Conservation (phyloP, 345 rosid genomes). For the thale cress (Arabidopsis thaliana) region TAIR10.1 NC_003076.8:6432001-6432500, state of each 20-base stretch:
- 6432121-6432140: slow-evolving; percentile 55
- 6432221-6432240: slow-evolving; percentile 59
- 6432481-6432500: not conserved
- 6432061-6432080: slow-evolving; percentile 85
- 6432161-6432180: slow-evolving; percentile 53
- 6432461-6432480: slow-evolving; percentile 15
- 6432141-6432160: slow-evolving; percentile 56
- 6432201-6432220: slow-evolving; percentile 39
- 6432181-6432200: slow-evolving; percentile 43
- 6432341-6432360: slow-evolving; percentile 98
- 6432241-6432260: slow-evolving; percentile 68
- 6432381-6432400: slow-evolving; percentile 64
- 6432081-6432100: slow-evolving; percentile 86
- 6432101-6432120: slow-evolving; percentile 84
- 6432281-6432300: slow-evolving; percentile 69
- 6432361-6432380: slow-evolving; percentile 93
- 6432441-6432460: slow-evolving; percentile 27
- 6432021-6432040: not conserved
- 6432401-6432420: slow-evolving; percentile 31
- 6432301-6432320: slow-evolving; percentile 65
- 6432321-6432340: slow-evolving; percentile 92
- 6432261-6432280: slow-evolving; percentile 88
- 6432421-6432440: slow-evolving; percentile 13
- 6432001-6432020: not conserved
- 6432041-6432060: slow-evolving; percentile 1